These are phyloP conservation scores for Lycium ferocissimum DNA, from an alignment of 257 asterid genomes.

Conservation along the genomic window DNA sequence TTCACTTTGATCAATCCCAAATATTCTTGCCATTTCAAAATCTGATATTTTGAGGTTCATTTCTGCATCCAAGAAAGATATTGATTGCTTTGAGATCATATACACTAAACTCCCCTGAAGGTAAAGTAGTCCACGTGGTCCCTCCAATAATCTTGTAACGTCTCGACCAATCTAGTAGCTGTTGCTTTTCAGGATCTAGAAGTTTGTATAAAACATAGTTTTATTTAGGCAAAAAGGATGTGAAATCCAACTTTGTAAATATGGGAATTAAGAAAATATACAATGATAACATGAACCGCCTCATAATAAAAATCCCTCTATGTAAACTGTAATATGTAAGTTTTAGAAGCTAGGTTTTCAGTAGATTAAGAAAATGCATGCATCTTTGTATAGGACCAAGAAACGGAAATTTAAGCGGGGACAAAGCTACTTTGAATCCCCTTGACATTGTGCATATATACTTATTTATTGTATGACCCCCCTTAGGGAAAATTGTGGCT, in stretches of 20 bases:
- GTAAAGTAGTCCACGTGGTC: constrained; percentile 39
- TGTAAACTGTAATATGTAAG: background rate
- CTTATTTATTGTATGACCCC: no score
- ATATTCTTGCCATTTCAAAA: constrained; percentile 39
- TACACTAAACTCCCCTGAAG: no score
- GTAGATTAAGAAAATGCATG: background rate
- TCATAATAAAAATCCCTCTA: background rate
- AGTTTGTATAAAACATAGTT: no score
- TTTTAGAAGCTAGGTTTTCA: background rate
- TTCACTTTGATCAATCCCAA: constrained; percentile 30
- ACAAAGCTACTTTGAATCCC: no score
- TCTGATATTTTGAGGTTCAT: constrained; percentile 46
- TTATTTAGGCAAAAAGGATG: no score
- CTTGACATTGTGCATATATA: no score
- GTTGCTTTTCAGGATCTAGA: constrained; percentile 30
- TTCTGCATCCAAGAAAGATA: constrained; percentile 34
- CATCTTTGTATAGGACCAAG: background rate
- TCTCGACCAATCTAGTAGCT: constrained; percentile 32
- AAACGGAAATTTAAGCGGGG: background rate
- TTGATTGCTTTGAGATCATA: constrained; percentile 46
- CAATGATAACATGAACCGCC: no score
- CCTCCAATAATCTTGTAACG: constrained; percentile 43
- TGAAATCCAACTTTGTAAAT: no score
- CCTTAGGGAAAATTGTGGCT: no score
- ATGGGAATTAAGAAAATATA: no score